Evolutionary conservation across 345 rosid species (phyloP), one percentile per base, ranked within the genome.

Genomic region (Raphanus sativus): DNA sequence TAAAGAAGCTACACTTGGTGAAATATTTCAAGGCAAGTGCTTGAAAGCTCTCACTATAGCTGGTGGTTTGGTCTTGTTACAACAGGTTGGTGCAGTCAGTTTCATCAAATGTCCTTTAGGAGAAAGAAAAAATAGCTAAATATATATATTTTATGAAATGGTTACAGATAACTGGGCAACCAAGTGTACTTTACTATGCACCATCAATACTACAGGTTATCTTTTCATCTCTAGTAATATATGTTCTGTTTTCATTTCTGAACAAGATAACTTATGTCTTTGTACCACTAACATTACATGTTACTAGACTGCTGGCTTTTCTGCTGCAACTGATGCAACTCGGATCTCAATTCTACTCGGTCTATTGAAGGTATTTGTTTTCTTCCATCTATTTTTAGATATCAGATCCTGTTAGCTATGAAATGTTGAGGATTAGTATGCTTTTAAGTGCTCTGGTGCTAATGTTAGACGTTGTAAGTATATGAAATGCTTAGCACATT

Each of bases 161-260:
- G 65, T 40, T 40, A 40, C 87, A 95, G 99, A 91, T 89, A 77
- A 95, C 99, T 2, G 99, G 99, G 75, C 99, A 95, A 82, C 99
- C 99, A 69, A 95, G 99, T 87, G 98, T 92, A 29, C 88, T 95
- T 13, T 95, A 95, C 82, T 95, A 95, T 83, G 99, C 99, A 16
- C 91, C 96, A 24, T 81, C 97, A 24, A 92, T 95, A 75, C 79
- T 95, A 76, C 86, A 95, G 98, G 99, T 95, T 70, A 10, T 70
- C 6, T 42, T 64, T 58, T 65, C 55, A 52, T 65, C 17, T 65
- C 72, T 65, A 34, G 1, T 34, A 38, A 3, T 38, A 38, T 38
- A 38, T 38, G 98, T 95, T 70, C 61, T 70, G 4, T 42, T 64
- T 45, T 65, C 32, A 52, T 65, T 8, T 65, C 63, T 70, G 28